Base-by-base conservation (phyloP, 192 early-diverging fungal genomes). In the Lobosporangium transversale region DNA sequence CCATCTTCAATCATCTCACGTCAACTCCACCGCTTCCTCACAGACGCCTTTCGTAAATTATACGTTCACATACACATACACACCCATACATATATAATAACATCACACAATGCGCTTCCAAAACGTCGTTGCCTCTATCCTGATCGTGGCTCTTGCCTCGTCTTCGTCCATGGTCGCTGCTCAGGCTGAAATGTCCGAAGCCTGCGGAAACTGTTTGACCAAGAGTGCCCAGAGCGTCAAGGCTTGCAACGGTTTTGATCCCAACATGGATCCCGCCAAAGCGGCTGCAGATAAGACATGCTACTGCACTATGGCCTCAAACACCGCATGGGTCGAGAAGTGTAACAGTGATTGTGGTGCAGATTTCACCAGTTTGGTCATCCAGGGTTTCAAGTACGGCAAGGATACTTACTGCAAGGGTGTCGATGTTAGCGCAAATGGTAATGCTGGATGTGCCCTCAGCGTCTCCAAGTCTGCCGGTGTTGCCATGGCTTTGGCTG, bases 61-160 rank as follows among this genome's bases (percentile, higher is more conserved):
- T n/a, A n/a, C n/a, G n/a, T n/a, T n/a, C n/a, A n/a, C n/a, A n/a
- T n/a, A n/a, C n/a, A n/a, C n/a, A n/a, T 24, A 36, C 37, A 2
- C n/a, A n/a, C 36, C 11, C 18, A 64, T 21, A 64, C 32, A 29
- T 17, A 40, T 11, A 14, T 3, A 6, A 45, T 29, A 11, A 30
- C 50, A 29, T n/a, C 15, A 21, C 3, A 64, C 30, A 14, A 64
- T 64, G 62, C 62, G 52, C 54, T 43, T 64, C 52, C 62, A 49
- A 51, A 40, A 32, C 24, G 23, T 48, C 20, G 30, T 51, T 17
- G 40, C 40, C 29, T 43, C 49, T 27, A 9, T 54, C 51, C 7
- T 64, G 50, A 42, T 37, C 62, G 18, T 64, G 52, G 52, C 37
- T 26, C 20, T 51, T 23, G 50, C 49, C 49, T 50, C 61, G 51